Base-by-base conservation (phyloP, 495 filamentous ascomycete species). In the Talaromyces adpressus region DNA sequence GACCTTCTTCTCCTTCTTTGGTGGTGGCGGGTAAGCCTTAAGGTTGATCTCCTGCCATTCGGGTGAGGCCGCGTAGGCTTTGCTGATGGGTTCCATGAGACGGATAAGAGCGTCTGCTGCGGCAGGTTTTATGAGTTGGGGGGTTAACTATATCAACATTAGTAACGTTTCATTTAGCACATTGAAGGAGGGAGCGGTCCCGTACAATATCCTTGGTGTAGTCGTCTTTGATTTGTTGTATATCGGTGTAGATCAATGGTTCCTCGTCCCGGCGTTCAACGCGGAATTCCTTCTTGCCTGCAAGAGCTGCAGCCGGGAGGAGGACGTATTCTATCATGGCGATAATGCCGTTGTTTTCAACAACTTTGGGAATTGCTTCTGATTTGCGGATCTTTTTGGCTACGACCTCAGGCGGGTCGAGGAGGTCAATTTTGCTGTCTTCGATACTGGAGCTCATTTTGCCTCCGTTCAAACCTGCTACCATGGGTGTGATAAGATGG, bases 401-500 rank as follows among this genome's bases (percentile, higher is more conserved):
- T 3, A 97, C 85, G 4, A 76, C 71, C 7, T 95, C 92, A 0
- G 87, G 75, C 0, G 83, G 47, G 65, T 98, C 94, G 5, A 98
- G 82, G 7, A 98, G 79, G 72, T 98, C 94, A 66, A 98, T 96
- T 79, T 98, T 96, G 57, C 82, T 36, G 8, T 49, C 69, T 63
- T 47, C 67, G 70, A 56, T 82, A 68, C 82, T 85, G 11, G 83
- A 81, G 63, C 81, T 84, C 87, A 89, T 93, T 77, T 97, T 97
- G 23, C 89, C 94, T 18, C 91, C 91, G 39, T 78, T 81, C 2
- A 98, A 74, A 16, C 94, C 93, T 0, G 91, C 85, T 6, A 98
- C 87, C 89, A 98, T 96, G 1, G 90, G 84, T 68, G 91, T 97
- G 81, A 97, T 89, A 54, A 97, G 68, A 76, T 97, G 93, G 29